Evolutionary conservation across 768 basidiomycete species (phyloP), one percentile per base, ranked within the genome.

Genomic region (Amanita subjunquillea): DNA sequence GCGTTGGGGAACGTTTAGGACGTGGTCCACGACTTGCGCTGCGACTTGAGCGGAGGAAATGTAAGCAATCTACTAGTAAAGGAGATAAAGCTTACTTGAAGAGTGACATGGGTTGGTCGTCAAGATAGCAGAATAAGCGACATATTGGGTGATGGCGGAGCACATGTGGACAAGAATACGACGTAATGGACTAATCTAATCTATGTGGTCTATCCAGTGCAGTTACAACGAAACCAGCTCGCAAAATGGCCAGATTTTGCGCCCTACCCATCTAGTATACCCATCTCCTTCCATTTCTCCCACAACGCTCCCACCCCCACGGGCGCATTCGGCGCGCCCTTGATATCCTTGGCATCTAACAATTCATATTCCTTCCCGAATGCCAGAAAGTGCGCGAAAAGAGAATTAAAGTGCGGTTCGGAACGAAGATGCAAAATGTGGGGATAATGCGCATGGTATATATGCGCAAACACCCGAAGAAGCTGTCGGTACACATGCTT

Each of bases 401-500:
- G 80, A 4, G 92, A 95, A 67, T 95, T 95, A 70, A 95, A 94
- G 65, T 96, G 94, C 0, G 89, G 89, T 66, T 98, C 96, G 12
- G 88, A 84, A 50, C 91, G 90, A 32, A 99, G 80, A 64, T 99
- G 96, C 30, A 99, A 80, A 61, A 98, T 85, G 60, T 87, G 84
- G 9, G 77, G 73, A 66, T 93, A 99, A 63, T 99, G 96, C 6
- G 91, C 86, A 65, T 99, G 90, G 69, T 98, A 99, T 63, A 98
- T 83, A 70, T 99, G 96, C 3, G 96, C 95, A 65, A 97, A 98
- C 51, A 98, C 91, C 46, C 95, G 87, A 45, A 98, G 82, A 27
- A 99, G 87, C 62, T 98, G 95, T 25, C 92, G 85, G 69, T 97
- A 99, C 60, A 98, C 83, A 69, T 96, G 92, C 63, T 95, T 94